Percentiles rank a stretch among this genome's conserved stretches.
phyloP scores from a whole-genome alignment of 192 early-diverging fungal species.

The Backusella sp. region DNA sequence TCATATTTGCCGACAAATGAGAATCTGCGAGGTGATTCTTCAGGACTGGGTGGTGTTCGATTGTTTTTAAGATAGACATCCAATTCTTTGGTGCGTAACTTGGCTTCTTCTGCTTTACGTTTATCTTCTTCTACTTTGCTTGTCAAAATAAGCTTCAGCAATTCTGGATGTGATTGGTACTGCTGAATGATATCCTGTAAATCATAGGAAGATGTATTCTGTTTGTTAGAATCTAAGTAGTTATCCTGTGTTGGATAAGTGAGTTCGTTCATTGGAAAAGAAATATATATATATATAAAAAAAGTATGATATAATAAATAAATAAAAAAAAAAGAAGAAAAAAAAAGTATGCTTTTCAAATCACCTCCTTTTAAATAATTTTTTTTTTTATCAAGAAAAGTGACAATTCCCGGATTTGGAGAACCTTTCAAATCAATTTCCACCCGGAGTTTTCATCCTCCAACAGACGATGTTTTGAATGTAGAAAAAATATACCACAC shows the following conservation, averaged over 20 bases:
- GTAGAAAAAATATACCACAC: neutral
- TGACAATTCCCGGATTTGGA: neutral
- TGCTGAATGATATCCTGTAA: slow-evolving; percentile 55
- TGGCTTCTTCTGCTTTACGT: slow-evolving; percentile 56
- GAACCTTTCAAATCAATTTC: neutral
- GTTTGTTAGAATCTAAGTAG: neutral
- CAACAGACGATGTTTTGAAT: neutral
- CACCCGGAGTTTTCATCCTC: neutral
- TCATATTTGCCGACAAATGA: neutral
- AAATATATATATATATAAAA: neutral
- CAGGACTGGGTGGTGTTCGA: neutral
- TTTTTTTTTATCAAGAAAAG: slow-evolving; percentile 1
- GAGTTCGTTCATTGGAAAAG: neutral
- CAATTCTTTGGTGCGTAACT: slow-evolving; percentile 45
- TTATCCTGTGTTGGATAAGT: neutral
- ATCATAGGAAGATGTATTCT: slow-evolving; percentile 40
- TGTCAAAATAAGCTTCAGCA: slow-evolving; percentile 53
- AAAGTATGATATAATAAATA: neutral
- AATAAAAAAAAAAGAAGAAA: neutral
- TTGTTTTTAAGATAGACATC: slow-evolving; percentile 44
- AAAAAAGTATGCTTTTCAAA: neutral
- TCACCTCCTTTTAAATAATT: neutral
- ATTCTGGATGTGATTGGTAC: slow-evolving; percentile 47
- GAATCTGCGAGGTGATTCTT: neutral
- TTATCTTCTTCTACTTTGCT: slow-evolving; percentile 60